Conservation (phyloP, 306 rosid species). For the Castanopsis chinensis region DNA sequence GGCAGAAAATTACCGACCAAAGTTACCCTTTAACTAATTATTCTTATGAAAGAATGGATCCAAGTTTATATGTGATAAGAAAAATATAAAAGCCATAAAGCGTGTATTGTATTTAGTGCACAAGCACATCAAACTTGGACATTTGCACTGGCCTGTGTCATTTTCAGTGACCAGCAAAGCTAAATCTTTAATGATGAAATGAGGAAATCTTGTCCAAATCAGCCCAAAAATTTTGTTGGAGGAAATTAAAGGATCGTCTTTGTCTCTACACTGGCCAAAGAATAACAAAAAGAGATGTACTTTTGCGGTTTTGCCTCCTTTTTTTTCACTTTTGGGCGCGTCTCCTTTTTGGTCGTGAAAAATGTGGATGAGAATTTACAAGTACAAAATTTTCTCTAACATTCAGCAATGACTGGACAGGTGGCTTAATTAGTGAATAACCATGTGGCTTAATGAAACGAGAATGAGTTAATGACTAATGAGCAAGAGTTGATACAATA, state of each 20-base stretch:
- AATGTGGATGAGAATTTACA: conserved; percentile 16
- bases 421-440: conserved; percentile 17
- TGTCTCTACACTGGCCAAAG: conserved; percentile 26
- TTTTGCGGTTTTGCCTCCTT: conserved; percentile 13
- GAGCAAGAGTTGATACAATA: conserved; percentile 3
- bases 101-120: conserved; percentile 22
- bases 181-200: conserved; percentile 10
- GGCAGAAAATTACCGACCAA: background rate
- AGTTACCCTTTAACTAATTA: no score
- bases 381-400: conserved; percentile 45
- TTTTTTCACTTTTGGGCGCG: conserved; percentile 38
- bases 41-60: background rate
- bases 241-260: conserved; percentile 26
- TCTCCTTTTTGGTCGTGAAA: conserved; percentile 25
- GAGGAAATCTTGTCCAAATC: conserved; percentile 19
- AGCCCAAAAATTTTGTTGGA: conserved; percentile 3
- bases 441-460: conserved; percentile 12
- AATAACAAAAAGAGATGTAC: conserved; percentile 38
- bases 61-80: background rate
- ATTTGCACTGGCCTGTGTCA: background rate
- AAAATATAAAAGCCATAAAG: background rate
- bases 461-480: conserved; percentile 10
- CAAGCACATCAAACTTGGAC: background rate
- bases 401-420: conserved; percentile 45
- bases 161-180: conserved; percentile 6